Conservation (phyloP, 2,329 filamentous ascomycete species). For the Plectosphaerella plurivora region DNA sequence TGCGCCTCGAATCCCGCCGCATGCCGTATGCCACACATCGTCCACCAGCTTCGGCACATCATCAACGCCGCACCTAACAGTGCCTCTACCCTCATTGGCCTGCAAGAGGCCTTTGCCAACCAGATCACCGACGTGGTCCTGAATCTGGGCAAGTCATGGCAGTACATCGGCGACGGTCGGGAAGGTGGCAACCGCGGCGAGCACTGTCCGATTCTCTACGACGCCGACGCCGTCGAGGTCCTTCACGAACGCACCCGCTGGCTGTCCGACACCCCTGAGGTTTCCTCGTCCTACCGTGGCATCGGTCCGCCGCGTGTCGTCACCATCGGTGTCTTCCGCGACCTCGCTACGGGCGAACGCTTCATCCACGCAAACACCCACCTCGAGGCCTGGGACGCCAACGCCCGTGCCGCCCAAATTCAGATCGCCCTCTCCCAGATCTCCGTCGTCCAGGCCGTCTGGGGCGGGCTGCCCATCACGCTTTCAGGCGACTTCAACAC, state of each 20-base stretch:
- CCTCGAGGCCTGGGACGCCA: constrained; percentile 42
- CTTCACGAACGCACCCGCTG: constrained; percentile 51
- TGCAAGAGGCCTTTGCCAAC: constrained; percentile 63
- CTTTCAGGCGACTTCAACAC: constrained; percentile 50
- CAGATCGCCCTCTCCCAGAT: constrained; percentile 34
- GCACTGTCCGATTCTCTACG: constrained; percentile 63
- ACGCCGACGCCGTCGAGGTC: constrained; percentile 44
- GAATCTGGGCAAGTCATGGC: constrained; percentile 42
- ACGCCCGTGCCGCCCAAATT: constrained; percentile 36
- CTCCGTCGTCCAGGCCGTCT: constrained; percentile 14
- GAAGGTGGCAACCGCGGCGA: constrained; percentile 58
- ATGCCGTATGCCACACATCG: constrained; percentile 44
- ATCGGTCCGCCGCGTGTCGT: constrained; percentile 38
- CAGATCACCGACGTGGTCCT: constrained; percentile 58
- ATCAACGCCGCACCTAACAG: constrained; percentile 37
- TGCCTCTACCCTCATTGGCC: constrained; percentile 49
- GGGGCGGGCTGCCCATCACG: constrained; percentile 27
- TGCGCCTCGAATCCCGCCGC: constrained; percentile 1
- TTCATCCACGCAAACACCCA: constrained; percentile 48
- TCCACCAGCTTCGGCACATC: constrained; percentile 49
- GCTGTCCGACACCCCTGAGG: constrained; percentile 57
- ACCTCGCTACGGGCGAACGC: constrained; percentile 27
- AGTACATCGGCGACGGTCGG: constrained; percentile 46
- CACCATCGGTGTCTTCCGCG: constrained; percentile 41
- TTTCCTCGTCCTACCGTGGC: constrained; percentile 53